phyloP scores from a whole-genome alignment of 768 basidiomycete genomes.

The Xerocomellus dryophilus region DNA sequence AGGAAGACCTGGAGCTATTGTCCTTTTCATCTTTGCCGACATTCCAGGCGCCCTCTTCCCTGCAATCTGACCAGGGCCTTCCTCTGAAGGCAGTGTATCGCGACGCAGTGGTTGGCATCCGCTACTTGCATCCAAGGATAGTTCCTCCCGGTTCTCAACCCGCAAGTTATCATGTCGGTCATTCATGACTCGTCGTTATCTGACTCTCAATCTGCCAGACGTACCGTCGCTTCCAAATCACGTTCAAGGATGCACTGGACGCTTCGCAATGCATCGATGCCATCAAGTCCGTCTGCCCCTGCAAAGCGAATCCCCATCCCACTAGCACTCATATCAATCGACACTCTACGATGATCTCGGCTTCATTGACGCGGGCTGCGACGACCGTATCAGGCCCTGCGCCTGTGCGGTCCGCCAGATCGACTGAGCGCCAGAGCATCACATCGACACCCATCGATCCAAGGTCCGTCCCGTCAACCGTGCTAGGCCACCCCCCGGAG shows the following conservation, averaged over 20 bases:
- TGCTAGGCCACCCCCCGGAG: background rate
- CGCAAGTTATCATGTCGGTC: conserved; percentile 22
- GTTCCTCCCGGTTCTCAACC: conserved; percentile 27
- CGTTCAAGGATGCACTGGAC: conserved; percentile 50
- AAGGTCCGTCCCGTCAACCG: conserved; percentile 1
- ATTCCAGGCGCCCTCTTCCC: conserved; percentile 24
- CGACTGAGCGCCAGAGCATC: conserved; percentile 7
- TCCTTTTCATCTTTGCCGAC: conserved; percentile 54
- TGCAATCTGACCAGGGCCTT: conserved; percentile 47
- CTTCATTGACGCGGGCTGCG: conserved; percentile 15
- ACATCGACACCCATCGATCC: background rate
- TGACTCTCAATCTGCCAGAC: conserved; percentile 39
- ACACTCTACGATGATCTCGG: conserved; percentile 15
- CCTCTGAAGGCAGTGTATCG: conserved; percentile 83
- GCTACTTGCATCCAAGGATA: conserved; percentile 58
- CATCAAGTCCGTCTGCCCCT: conserved; percentile 70
- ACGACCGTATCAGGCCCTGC: conserved; percentile 5
- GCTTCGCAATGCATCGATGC: conserved; percentile 58
- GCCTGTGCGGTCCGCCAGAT: background rate
- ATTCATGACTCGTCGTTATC: background rate
- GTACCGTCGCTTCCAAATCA: conserved; percentile 75
- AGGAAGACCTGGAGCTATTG: conserved; percentile 80
- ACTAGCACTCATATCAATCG: conserved; percentile 13
- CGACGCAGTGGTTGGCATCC: conserved; percentile 68
- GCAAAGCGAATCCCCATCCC: conserved; percentile 53